These are phyloP conservation scores for Lactarius vividus DNA, from an alignment of 768 basidiomycete genomes.

Conservation along the genomic window DNA sequence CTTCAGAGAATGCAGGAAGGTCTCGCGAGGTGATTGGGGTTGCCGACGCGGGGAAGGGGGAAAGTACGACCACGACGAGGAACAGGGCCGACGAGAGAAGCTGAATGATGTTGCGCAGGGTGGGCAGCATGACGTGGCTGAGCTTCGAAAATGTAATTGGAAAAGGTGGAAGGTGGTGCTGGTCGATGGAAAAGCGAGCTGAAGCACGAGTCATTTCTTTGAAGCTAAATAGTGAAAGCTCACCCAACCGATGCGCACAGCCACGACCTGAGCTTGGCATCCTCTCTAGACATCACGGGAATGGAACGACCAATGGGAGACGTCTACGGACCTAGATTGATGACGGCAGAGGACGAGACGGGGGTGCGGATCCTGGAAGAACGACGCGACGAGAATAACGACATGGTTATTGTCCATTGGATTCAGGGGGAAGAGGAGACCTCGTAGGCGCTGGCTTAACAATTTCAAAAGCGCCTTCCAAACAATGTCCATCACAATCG, in stretches of 20 bases:
- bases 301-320: no score
- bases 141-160: neutral
- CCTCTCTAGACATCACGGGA: no score
- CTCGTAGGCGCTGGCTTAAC: neutral
- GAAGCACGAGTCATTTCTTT: neutral
- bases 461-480: no score
- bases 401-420: neutral
- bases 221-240: neutral
- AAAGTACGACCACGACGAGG: neutral
- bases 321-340: no score
- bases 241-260: neutral
- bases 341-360: no score
- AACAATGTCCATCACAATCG: neutral
- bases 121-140: neutral
- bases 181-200: neutral
- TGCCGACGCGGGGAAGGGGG: neutral
- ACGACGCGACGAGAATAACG: no score
- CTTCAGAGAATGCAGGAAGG: no score
- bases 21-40: neutral
- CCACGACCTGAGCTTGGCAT: no score
- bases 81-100: neutral
- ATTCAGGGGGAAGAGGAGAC: neutral
- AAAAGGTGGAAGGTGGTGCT: neutral
- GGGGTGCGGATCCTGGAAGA: no score
- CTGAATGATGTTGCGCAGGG: neutral